A percentile compares a stretch with the other conserved stretches of the same genome.
These are phyloP conservation scores for Zygoascus flipseniorum DNA, from an alignment of 805 yeast genomes.

Conservation along the genomic window DNA sequence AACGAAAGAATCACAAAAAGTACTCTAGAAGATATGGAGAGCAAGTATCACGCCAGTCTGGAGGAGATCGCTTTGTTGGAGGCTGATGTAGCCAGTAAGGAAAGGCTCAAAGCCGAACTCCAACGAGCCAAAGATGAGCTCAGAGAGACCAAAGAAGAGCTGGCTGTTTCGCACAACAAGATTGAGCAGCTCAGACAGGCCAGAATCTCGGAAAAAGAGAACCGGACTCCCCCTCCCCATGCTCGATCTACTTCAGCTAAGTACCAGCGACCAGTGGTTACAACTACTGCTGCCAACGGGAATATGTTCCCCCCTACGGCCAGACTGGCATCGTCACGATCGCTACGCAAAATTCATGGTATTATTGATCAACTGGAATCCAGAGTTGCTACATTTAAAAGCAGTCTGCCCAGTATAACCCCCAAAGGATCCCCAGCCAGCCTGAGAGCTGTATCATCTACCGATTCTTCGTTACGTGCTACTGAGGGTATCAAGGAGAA, in stretches of 20 bases:
- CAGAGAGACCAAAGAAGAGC: conserved; percentile 28
- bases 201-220: background rate
- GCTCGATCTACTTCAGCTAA: background rate
- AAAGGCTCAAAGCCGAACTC: conserved; percentile 21
- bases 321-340: conserved; percentile 18
- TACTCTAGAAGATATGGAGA: conserved; percentile 29
- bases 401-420: conserved; percentile 20
- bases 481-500: conserved; percentile 24
- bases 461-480: conserved; percentile 53
- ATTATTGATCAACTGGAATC: conserved; percentile 24
- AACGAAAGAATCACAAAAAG: conserved; percentile 31
- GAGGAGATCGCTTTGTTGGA: conserved; percentile 35
- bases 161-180: conserved; percentile 13
- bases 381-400: conserved; percentile 23
- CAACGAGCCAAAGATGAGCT: conserved; percentile 29
- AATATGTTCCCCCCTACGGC: background rate
- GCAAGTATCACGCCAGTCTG: conserved; percentile 28
- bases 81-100: conserved; percentile 28
- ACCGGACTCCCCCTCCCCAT: background rate
- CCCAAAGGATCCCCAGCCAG: conserved; percentile 58
- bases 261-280: background rate
- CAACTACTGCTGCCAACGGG: background rate
- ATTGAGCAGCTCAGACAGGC: conserved; percentile 3
- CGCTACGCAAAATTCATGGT: conserved; percentile 24
- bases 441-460: conserved; percentile 35